Evolutionary conservation across 306 rosid genomes (phyloP).

Genomic region (Cucurbita ficifolia): DNA sequence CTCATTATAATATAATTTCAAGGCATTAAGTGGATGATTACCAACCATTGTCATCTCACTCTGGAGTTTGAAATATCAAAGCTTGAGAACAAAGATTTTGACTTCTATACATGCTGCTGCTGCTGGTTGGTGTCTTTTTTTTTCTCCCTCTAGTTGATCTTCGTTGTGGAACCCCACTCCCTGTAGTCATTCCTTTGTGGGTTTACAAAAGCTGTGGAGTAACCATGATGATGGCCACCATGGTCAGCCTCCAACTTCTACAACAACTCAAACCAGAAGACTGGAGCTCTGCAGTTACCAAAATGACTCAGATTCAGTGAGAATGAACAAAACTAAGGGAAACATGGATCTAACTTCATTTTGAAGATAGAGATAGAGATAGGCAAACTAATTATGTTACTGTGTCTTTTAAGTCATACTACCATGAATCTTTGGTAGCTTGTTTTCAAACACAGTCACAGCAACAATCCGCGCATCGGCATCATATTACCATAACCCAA

Average conservation of each 20-base stretch:
- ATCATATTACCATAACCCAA: slow-evolving; percentile 54
- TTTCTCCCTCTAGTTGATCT: background rate
- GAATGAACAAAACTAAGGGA: background rate
- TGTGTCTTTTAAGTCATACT: background rate
- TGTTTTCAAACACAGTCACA: background rate
- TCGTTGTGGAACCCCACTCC: background rate
- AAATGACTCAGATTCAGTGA: background rate
- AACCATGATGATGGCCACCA: background rate
- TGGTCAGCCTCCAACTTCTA: background rate
- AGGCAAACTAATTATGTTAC: background rate
- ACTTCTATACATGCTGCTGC: background rate
- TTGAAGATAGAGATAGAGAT: background rate
- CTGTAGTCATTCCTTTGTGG: too few species aligned
- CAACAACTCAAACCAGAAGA: background rate
- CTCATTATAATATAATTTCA: background rate
- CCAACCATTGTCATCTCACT: background rate
- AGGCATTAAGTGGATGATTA: background rate
- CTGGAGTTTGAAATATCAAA: background rate
- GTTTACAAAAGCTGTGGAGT: background rate
- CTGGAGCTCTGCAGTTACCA: background rate
- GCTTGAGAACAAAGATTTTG: background rate
- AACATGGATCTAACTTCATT: background rate
- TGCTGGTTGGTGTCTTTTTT: background rate
- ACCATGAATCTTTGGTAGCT: background rate
- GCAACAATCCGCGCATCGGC: slow-evolving; percentile 34